A percentile compares a stretch with the other conserved stretches of the same genome.
phyloP scores from a whole-genome alignment of 1,139 yeast species.

The Spathaspora jeffriesii region DNA sequence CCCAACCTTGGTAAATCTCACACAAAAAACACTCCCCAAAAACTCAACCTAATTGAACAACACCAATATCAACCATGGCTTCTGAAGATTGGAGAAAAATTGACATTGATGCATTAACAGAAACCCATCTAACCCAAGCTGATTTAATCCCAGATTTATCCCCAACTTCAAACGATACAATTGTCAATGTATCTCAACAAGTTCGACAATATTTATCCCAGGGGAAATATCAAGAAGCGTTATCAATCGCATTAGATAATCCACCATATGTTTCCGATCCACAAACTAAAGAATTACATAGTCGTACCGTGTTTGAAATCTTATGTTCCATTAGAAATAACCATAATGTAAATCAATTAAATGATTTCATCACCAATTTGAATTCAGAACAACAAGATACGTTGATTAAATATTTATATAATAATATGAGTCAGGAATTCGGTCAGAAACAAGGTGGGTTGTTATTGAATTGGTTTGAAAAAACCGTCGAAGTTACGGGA shows the following conservation, averaged over 20 bases:
- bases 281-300: slow-evolving; percentile 48
- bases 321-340: slow-evolving; percentile 72
- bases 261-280: slow-evolving; percentile 82
- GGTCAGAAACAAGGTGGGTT: slow-evolving; percentile 90
- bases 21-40: background rate
- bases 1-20: background rate
- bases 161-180: slow-evolving; percentile 45
- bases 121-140: slow-evolving; percentile 61
- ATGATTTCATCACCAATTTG: slow-evolving; percentile 59
- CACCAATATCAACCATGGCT: slow-evolving; percentile 8
- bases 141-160: slow-evolving; percentile 61
- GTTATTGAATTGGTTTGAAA: slow-evolving; percentile 89
- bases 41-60: background rate
- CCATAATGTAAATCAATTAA: slow-evolving; percentile 55
- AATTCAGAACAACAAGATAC: slow-evolving; percentile 70
- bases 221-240: slow-evolving; percentile 73
- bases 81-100: slow-evolving; percentile 69
- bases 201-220: slow-evolving; percentile 65
- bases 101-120: slow-evolving; percentile 90
- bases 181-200: slow-evolving; percentile 55
- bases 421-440: slow-evolving; percentile 74
- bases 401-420: slow-evolving; percentile 82
- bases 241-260: slow-evolving; percentile 59
- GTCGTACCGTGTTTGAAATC: slow-evolving; percentile 68
- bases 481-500: slow-evolving; percentile 81